phyloP scores from a whole-genome alignment of 352 stramenopile genomes.

The Globisporangium paroecandrum region DNA sequence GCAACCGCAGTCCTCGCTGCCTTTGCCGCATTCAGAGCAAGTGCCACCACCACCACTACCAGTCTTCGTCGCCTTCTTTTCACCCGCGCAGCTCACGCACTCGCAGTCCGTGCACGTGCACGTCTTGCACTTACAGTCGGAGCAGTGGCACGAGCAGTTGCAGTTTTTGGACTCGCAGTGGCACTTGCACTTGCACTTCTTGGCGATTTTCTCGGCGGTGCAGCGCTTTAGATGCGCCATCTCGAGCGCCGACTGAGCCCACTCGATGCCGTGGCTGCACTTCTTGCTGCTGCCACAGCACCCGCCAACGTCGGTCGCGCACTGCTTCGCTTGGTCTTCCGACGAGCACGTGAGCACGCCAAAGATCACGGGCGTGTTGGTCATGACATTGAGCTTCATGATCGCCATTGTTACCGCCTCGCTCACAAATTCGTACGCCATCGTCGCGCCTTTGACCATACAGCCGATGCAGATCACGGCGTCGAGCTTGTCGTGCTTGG shows the following conservation, averaged over 20 bases:
- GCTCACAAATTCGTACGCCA: conserved; percentile 98
- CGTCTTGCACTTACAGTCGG: conserved; percentile 21
- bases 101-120: conserved; percentile 28
- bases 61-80: conserved; percentile 4
- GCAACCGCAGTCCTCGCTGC: conserved; percentile 1
- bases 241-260: conserved; percentile 65
- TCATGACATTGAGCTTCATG: conserved; percentile 95
- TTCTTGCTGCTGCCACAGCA: conserved; percentile 27
- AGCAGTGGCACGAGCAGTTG: conserved; percentile 35
- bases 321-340: conserved; percentile 89
- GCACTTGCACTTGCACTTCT: conserved; percentile 28
- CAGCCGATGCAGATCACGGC: conserved; percentile 94
- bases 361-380: conserved; percentile 76
- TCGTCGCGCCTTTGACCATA: conserved; percentile 93
- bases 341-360: conserved; percentile 92
- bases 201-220: conserved; percentile 23
- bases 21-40: conserved; percentile 9
- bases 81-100: conserved; percentile 31
- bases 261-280: conserved; percentile 55
- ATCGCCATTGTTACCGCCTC: conserved; percentile 92
- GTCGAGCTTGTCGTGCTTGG: conserved; percentile 84
- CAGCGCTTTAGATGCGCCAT: conserved; percentile 88
- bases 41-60: background rate
- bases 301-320: conserved; percentile 32
- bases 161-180: conserved; percentile 32